Evolutionary conservation across 1,139 yeast species (phyloP).

Genomic region (Sugiyamaella japonica): DNA sequence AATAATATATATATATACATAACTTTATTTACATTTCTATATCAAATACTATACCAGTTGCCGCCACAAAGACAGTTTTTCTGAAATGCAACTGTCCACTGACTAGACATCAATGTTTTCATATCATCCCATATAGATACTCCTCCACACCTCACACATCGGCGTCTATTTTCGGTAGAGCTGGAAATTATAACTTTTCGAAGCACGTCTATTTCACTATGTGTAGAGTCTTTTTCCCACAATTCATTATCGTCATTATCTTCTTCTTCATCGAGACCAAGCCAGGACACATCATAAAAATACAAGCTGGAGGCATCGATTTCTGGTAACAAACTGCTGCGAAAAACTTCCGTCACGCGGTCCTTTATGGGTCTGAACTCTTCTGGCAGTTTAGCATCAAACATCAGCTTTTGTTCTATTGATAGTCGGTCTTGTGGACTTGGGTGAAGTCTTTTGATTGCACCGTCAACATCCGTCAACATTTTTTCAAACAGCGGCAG

Average conservation of each 20-base stretch:
- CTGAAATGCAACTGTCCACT: slow-evolving; percentile 75
- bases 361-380: slow-evolving; percentile 46
- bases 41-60: slow-evolving; percentile 49
- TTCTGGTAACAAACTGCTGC: slow-evolving; percentile 33
- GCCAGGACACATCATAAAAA: slow-evolving; percentile 72
- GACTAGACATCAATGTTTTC: slow-evolving; percentile 42
- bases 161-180: slow-evolving; percentile 40
- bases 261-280: slow-evolving; percentile 48
- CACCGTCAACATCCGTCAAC: slow-evolving; percentile 53
- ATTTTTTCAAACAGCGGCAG: slow-evolving; percentile 63
- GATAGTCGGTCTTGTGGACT: slow-evolving; percentile 35
- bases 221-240: slow-evolving; percentile 10
- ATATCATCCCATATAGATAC: slow-evolving; percentile 48
- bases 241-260: slow-evolving; percentile 18
- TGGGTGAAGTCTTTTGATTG: slow-evolving; percentile 36
- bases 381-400: slow-evolving; percentile 58
- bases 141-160: slow-evolving; percentile 70
- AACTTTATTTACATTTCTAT: neutral
- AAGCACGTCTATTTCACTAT: slow-evolving; percentile 33
- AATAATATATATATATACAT: neutral
- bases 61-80: slow-evolving; percentile 81
- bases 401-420: slow-evolving; percentile 65
- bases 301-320: slow-evolving; percentile 49
- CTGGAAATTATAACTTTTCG: slow-evolving; percentile 38
- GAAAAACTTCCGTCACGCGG: slow-evolving; percentile 40